Evolutionary conservation across 371 early-diverging fungal species (phyloP), one percentile per base, ranked within the genome.

Genomic region (Apophysomyces sp.): DNA sequence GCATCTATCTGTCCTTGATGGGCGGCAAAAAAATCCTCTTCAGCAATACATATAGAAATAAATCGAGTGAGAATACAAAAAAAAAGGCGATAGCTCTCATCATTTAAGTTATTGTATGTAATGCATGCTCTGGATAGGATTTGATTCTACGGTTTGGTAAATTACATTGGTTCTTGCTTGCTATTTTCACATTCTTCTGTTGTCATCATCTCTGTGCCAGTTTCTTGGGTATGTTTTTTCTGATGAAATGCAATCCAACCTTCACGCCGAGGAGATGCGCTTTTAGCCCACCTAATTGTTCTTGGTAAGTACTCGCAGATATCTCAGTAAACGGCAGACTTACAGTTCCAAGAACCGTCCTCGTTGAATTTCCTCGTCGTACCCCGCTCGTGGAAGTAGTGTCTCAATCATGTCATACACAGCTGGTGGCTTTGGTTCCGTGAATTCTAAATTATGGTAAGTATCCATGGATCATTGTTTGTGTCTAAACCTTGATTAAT

Each of bases 381-480:
- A 83, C 2, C 66, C 73, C 3, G 84, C 84, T 30, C 79, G 76
- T 3, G 88, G 88, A 27, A 88, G 56, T 52, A 88, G 40, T 9
- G 82, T 88, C 65, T 88, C 86, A 62, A 88, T 88, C 88, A 86
- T 86, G 18, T 84, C 84, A 57, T 74, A 84, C 4, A 83, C 78
- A 6, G 71, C 77, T 11, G 64, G 61, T 5, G 88, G 88, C 57
- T 86, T 86, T 11, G 84, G 85, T 37, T 82, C 85, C 0, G 83
- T 84, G 65, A 73, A 85, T 52, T 85, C 72, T 66, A 44, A 31
- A 21, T 9, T 31, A 28, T 9, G 30, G 15, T 13, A 53, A n/a
- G 8, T 36, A n/a, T 57, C 55, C 30, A 11, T 6, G 9, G 11
- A 34, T 56, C 11, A 31, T 3, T 36, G 6, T 2, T 21, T 36